Base-by-base conservation (phyloP, 2,329 filamentous ascomycete species). In the Pestalotiopsis sp. region DNA sequence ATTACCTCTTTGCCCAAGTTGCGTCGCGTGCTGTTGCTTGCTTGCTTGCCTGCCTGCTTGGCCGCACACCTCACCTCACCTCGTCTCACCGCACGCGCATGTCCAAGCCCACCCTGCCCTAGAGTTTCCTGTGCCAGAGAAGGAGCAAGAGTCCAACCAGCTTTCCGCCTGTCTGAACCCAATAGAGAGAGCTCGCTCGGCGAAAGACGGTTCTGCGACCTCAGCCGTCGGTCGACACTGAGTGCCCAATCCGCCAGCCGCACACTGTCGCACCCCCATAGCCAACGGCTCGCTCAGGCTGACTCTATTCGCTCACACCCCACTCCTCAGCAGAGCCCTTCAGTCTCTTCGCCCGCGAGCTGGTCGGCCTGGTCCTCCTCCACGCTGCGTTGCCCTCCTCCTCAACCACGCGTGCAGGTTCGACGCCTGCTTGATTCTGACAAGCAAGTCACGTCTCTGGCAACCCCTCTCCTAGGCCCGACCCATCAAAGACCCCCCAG, bases 221-320 rank as follows among this genome's bases (percentile, higher is more conserved):
- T 31, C 25, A 27, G 14, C 41, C 63, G 17, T 49, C 25, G 49
- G 23, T 25, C 41, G 25, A 45, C 17, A 14, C 56, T 56, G 25
- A 14, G 49, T 31, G 52, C 64, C 41, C 64, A 59, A 59, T 20
- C 57, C 17, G 27, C 25, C 59, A 36, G 27, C 25, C 31, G 31
- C 59, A 62, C 59, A 20, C 59, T 36, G 59, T 62, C 59, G 27
- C 59, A 39, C 27, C 59, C 59, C 17, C 45, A 20, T 52, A 20
- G 31, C 59, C 31, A 38, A 36, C 57, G 57, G 57, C 57, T 59
- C 23, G 57, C 56, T 27, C 45, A 23, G 31, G 25, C 27, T 60
- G 52, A 60, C 25, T 66, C 36, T 60, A 59, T 66, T 59, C 64
- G 58, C 64, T 56, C 56, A 45, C 56, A 52, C 64, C 64, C 64